Base-by-base conservation (phyloP, 306 rosid species). In the Medicago ruthenica region DNA sequence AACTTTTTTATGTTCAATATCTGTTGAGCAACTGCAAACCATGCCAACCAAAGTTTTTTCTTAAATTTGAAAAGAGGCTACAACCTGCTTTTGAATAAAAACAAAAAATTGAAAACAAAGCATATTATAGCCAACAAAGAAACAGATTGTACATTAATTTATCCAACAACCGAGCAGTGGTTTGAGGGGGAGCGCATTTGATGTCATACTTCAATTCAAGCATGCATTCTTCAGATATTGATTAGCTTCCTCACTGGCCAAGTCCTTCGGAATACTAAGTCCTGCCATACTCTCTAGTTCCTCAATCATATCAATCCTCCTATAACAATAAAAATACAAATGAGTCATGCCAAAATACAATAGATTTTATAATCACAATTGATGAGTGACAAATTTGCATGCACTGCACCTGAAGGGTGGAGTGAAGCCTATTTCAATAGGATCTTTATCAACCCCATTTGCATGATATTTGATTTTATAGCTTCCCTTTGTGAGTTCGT, bases 301-400 rank as follows among this genome's bases (percentile, higher is more conserved):
- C 59, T 81, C 97, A 16, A 94, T 86, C 97, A 91, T 91, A 81
- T 94, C 98, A 80, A 94, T 86, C 89, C 97, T 87, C 69, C 96
- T 93, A 89, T 73, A 87, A 74, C 16, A 39, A 65, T 16, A 10
- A 59, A 70, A 79, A 61, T 53, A 37, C 51, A 81, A 68, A 67
- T 59, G 39, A 22, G 68, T 48, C 70, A 71, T 74, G 22, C 24
- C 27, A 59, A 60, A 76, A 12, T 10, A 74, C 13, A 73, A 24
- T 12, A 53, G 27, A 79, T 18, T 7, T 21, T 77, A 34, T 44
- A 44, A 78, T 5, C 55, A 47, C 27, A 18, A 69, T 53, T 2
- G 27, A 8, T 21, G 44, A 50, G 8, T 21, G 39, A 50, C 54
- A 45, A 22, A 36, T 76, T 76, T 17, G 58, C 27, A 48, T 17